These are phyloP conservation scores for Jimgerdemannia flammicorona DNA, from an alignment of 192 early-diverging fungal species.

Conservation along the genomic window DNA sequence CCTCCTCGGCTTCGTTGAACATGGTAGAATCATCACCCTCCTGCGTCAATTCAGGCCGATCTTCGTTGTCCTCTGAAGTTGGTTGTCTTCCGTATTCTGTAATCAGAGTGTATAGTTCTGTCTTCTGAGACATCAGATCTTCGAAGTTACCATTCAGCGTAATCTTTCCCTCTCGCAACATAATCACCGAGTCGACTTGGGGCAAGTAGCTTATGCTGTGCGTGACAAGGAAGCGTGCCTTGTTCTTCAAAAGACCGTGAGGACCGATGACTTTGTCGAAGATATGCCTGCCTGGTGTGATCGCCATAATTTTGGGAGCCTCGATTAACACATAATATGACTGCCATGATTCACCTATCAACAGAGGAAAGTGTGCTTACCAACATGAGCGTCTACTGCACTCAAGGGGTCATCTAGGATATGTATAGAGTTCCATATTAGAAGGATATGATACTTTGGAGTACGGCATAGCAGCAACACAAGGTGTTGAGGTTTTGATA, in stretches of 20 bases:
- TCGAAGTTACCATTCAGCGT: slow-evolving; percentile 63
- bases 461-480: no score
- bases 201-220: slow-evolving; percentile 77
- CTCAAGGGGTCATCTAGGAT: slow-evolving; percentile 57
- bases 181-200: slow-evolving; percentile 59
- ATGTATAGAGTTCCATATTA: no score
- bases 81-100: slow-evolving; percentile 65
- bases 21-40: slow-evolving; percentile 9
- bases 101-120: slow-evolving; percentile 63
- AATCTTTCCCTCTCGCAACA: slow-evolving; percentile 72
- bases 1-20: slow-evolving; percentile 9
- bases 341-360: no score
- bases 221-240: slow-evolving; percentile 80
- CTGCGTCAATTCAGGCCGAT: slow-evolving; percentile 10
- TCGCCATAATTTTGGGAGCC: no score
- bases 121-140: slow-evolving; percentile 59
- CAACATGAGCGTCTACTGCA: slow-evolving; percentile 64
- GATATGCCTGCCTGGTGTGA: slow-evolving; percentile 55
- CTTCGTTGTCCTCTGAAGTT: slow-evolving; percentile 2
- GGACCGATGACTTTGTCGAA: slow-evolving; percentile 89
- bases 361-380: no score
- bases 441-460: no score
- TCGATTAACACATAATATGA: no score
- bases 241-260: slow-evolving; percentile 73
- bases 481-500: no score